Conservation (phyloP, 805 yeast genomes). For the Kurtzmaniella fragi region DNA sequence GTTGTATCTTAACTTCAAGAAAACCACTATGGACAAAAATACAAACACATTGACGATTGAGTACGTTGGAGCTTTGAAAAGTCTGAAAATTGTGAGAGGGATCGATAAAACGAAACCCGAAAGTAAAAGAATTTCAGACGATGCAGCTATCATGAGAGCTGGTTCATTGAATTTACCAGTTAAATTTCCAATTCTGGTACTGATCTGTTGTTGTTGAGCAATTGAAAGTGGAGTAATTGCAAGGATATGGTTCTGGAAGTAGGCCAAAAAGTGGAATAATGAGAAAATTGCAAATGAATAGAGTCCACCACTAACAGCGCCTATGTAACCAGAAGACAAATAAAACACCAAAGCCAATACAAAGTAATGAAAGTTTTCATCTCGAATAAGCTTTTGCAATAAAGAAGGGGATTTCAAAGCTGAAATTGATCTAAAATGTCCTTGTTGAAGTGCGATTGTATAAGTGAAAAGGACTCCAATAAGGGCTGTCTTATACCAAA, state of each 20-base stretch:
- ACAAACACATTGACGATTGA: slow-evolving; percentile 33
- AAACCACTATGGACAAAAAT: slow-evolving; percentile 21
- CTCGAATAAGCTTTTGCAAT: slow-evolving; percentile 23
- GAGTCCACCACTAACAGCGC: slow-evolving; percentile 34
- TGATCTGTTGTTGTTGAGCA: slow-evolving; percentile 24
- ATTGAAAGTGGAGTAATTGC: slow-evolving; percentile 26
- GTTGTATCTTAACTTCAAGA: slow-evolving; percentile 32
- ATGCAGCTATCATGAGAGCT: slow-evolving; percentile 34
- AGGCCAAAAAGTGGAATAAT: slow-evolving; percentile 32
- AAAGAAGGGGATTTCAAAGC: slow-evolving; percentile 8
- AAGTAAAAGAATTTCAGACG: slow-evolving; percentile 27
- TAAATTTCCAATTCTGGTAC: slow-evolving; percentile 23
- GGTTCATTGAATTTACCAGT: slow-evolving; percentile 28
- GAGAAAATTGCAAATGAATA: slow-evolving; percentile 33
- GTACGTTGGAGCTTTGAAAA: slow-evolving; percentile 17
- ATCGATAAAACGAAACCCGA: slow-evolving; percentile 18
- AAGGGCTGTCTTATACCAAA: slow-evolving; percentile 32
- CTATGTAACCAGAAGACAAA: slow-evolving; percentile 23
- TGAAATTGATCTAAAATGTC: slow-evolving; percentile 39
- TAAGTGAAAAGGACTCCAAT: slow-evolving; percentile 56
- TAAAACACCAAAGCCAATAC: slow-evolving; percentile 26
- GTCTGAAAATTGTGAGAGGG: slow-evolving; percentile 20
- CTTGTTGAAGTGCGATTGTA: slow-evolving; percentile 56
- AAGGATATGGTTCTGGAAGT: slow-evolving; percentile 33
- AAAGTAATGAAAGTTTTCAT: slow-evolving; percentile 38